A percentile compares a stretch with the other conserved stretches of the same genome.
Conservation (phyloP, 1,139 yeast genomes). For the Lodderomyces theae region DNA sequence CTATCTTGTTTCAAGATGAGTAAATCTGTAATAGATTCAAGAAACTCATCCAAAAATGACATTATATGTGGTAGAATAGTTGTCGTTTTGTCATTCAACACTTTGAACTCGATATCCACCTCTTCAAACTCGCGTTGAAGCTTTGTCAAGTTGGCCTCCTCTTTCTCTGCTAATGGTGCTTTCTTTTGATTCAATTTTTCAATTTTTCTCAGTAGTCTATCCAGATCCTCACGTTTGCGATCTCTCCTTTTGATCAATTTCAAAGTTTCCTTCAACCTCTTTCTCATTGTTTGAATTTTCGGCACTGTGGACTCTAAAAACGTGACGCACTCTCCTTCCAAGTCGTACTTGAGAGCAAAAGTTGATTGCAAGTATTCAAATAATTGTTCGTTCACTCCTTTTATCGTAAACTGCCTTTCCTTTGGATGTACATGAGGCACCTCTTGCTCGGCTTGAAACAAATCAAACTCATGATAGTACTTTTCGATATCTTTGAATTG, state of each 20-base stretch:
- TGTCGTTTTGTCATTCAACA: slow-evolving; percentile 39
- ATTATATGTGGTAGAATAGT: slow-evolving; percentile 47
- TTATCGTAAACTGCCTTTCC: slow-evolving; percentile 29
- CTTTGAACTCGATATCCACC: slow-evolving; percentile 29
- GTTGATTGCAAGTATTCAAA: slow-evolving; percentile 29
- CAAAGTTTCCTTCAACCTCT: slow-evolving; percentile 33
- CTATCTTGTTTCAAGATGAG: slow-evolving; percentile 32
- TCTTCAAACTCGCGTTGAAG: slow-evolving; percentile 30
- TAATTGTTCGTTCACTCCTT: slow-evolving; percentile 31
- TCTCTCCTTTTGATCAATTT: slow-evolving; percentile 45
- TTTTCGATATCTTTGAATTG: slow-evolving; percentile 44
- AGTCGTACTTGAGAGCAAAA: slow-evolving; percentile 27
- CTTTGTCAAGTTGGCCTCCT: slow-evolving; percentile 28
- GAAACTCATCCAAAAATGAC: slow-evolving; percentile 49
- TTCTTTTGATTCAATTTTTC: slow-evolving; percentile 43
- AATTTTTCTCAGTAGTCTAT: slow-evolving; percentile 36
- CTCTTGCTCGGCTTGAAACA: slow-evolving; percentile 29
- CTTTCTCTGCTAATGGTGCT: slow-evolving; percentile 38
- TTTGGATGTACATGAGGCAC: slow-evolving; percentile 40
- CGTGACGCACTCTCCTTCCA: slow-evolving; percentile 31
- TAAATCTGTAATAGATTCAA: slow-evolving; percentile 40
- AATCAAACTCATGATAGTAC: slow-evolving; percentile 37
- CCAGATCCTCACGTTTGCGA: slow-evolving; percentile 41
- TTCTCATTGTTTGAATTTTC: slow-evolving; percentile 39
- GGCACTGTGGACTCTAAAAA: slow-evolving; percentile 29